Evolutionary conservation across 139 green algal species (phyloP).

Genomic region (Astrephomene gubernaculifera): DNA sequence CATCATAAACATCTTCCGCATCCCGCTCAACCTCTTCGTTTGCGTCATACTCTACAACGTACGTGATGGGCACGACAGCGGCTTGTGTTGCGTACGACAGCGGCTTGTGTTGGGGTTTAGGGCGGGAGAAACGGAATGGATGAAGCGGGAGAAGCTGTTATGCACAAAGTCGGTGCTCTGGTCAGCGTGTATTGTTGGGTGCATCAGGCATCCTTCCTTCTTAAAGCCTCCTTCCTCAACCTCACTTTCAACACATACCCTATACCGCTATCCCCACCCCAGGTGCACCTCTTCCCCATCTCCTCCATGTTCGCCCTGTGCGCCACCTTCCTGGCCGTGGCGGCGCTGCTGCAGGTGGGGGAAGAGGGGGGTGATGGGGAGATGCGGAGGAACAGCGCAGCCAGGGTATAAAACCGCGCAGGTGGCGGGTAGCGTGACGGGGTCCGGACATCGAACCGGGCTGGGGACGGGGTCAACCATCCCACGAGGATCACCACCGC

Average conservation of each 20-base stretch:
- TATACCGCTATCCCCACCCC: not conserved
- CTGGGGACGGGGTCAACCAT: not conserved
- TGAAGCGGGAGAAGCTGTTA: not conserved
- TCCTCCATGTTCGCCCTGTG: slow-evolving; percentile 62
- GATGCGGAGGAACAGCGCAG: not conserved
- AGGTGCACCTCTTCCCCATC: slow-evolving; percentile 66
- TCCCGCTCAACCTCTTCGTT: slow-evolving; percentile 98
- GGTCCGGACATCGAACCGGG: not conserved
- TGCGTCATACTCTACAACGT: slow-evolving; percentile 81
- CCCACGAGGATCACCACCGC: not conserved
- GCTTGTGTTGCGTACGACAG: not conserved
- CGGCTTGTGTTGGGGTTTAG: not conserved
- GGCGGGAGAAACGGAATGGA: not conserved
- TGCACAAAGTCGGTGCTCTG: not conserved
- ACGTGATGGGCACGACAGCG: slow-evolving; percentile 14
- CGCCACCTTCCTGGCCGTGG: slow-evolving; percentile 50
- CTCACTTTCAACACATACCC: not conserved
- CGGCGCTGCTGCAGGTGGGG: slow-evolving; percentile 18
- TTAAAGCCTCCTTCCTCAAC: not conserved
- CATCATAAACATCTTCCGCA: slow-evolving; percentile 99
- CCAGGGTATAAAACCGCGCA: not conserved
- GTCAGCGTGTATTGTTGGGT: not conserved
- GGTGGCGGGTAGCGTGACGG: not conserved
- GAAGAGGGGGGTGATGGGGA: no score
- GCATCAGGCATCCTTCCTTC: not conserved